phyloP scores from a whole-genome alignment of 306 rosid genomes.

The Acacia melanoxylon region DNA sequence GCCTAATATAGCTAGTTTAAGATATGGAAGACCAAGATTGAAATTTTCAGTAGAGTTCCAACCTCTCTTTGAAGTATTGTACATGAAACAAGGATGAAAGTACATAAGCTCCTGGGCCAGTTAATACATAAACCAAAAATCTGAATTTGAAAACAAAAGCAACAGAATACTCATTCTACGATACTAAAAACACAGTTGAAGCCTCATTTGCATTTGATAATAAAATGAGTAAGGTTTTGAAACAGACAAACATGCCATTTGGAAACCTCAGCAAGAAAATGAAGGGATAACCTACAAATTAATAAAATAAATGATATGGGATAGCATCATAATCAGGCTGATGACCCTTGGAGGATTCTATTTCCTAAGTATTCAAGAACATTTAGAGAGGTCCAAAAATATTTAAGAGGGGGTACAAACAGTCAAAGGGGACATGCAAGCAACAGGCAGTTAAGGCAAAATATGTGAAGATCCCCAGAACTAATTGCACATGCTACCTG shows the following conservation, averaged over 20 bases:
- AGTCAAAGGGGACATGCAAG: background rate
- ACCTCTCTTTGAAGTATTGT: background rate
- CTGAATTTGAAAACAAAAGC: background rate
- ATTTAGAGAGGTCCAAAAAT: background rate
- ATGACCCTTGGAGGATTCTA: background rate
- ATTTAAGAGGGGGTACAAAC: background rate
- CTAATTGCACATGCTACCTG: constrained; percentile 50
- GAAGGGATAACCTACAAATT: background rate
- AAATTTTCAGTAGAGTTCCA: background rate
- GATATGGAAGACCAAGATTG: background rate
- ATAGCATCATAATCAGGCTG: constrained; percentile 12
- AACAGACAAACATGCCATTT: background rate
- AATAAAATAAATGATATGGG: background rate
- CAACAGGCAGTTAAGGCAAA: constrained; percentile 20
- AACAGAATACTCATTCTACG: background rate
- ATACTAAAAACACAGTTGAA: background rate
- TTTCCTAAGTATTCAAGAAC: background rate
- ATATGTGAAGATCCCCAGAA: constrained; percentile 17
- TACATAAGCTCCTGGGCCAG: constrained; percentile 4
- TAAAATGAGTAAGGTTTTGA: background rate
- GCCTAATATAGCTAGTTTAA: background rate
- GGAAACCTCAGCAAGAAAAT: background rate
- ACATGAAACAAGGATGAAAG: constrained; percentile 3
- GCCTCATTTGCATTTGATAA: background rate
- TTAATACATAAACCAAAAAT: background rate